phyloP scores from a whole-genome alignment of 1,284 basidiomycete species.

The Ceratobasidium papillatum region DNA sequence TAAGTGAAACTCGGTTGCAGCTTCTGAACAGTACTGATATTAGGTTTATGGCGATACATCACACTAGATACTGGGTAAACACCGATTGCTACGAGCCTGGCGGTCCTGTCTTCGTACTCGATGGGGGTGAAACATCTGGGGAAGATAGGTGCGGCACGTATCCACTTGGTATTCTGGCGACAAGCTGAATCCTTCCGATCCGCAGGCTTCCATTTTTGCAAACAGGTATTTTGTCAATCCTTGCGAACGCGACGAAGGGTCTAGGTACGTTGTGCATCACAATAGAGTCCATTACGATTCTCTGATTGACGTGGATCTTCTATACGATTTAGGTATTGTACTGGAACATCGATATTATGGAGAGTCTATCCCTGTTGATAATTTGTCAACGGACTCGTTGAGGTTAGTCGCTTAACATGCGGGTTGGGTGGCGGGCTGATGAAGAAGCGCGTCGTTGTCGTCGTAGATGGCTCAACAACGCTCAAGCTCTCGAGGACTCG shows the following conservation, averaged over 20 bases:
- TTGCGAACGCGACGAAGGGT: slow-evolving; percentile 84
- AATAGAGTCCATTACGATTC: slow-evolving; percentile 66
- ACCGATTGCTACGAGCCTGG: slow-evolving; percentile 79
- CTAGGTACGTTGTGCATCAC: slow-evolving; percentile 56
- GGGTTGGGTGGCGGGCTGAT: slow-evolving; percentile 24
- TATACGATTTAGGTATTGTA: slow-evolving; percentile 66
- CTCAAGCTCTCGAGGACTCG: slow-evolving; percentile 90
- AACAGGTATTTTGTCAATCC: slow-evolving; percentile 49
- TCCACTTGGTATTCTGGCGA: neutral
- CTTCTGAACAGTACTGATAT: neutral
- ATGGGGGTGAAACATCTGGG: slow-evolving; percentile 86
- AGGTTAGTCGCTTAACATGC: slow-evolving; percentile 55
- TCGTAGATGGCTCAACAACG: slow-evolving; percentile 83
- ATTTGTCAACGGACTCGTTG: slow-evolving; percentile 82
- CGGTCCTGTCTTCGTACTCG: slow-evolving; percentile 81
- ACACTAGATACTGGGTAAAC: slow-evolving; percentile 79
- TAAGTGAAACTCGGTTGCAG: neutral
- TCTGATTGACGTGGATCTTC: slow-evolving; percentile 46
- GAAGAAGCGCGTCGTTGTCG: neutral
- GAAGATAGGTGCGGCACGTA: slow-evolving; percentile 64
- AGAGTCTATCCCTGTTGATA: slow-evolving; percentile 70
- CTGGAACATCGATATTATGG: slow-evolving; percentile 92
- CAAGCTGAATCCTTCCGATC: slow-evolving; percentile 52
- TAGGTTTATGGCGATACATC: slow-evolving; percentile 42
- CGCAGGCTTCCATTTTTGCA: slow-evolving; percentile 53